Conservation (phyloP, 257 asterid genomes). For the Penstemon newberryi region DNA sequence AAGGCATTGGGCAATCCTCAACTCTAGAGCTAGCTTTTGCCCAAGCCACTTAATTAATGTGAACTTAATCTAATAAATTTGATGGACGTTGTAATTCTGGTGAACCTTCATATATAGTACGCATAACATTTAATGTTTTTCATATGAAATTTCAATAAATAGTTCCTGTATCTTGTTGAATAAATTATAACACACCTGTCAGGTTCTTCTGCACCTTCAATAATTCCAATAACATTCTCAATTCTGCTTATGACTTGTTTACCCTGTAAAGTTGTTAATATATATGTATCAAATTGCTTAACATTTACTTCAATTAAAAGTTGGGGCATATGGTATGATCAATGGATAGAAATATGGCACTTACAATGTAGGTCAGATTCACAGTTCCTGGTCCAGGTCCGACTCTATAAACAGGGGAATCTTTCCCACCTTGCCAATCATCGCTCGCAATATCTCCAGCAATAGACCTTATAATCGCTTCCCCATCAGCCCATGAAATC, state of each 20-base stretch:
- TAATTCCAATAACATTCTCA: conserved; percentile 82
- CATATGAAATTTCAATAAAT: not conserved
- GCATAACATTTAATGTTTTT: not conserved
- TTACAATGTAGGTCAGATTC: conserved; percentile 63
- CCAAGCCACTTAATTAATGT: no score
- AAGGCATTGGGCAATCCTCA: no score
- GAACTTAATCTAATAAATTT: no score
- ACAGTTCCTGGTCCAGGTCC: conserved; percentile 84
- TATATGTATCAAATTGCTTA: not conserved
- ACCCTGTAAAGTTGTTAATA: conserved; percentile 53
- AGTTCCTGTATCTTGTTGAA: not conserved
- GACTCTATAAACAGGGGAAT: conserved; percentile 60
- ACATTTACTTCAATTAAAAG: not conserved
- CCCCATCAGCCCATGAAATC: conserved; percentile 73
- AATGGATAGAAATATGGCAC: conserved; percentile 14
- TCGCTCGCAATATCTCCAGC: conserved; percentile 66
- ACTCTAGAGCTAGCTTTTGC: no score
- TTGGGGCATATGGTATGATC: not conserved
- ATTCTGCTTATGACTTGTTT: conserved; percentile 72
- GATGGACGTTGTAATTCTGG: no score
- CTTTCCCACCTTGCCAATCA: conserved; percentile 88
- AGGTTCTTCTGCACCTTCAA: conserved; percentile 80
- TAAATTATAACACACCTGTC: conserved; percentile 47
- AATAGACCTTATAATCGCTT: conserved; percentile 54
- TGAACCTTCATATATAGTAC: not conserved